phyloP scores from a whole-genome alignment of 768 basidiomycete species.

The Goffeauzyma gilvescens region DNA sequence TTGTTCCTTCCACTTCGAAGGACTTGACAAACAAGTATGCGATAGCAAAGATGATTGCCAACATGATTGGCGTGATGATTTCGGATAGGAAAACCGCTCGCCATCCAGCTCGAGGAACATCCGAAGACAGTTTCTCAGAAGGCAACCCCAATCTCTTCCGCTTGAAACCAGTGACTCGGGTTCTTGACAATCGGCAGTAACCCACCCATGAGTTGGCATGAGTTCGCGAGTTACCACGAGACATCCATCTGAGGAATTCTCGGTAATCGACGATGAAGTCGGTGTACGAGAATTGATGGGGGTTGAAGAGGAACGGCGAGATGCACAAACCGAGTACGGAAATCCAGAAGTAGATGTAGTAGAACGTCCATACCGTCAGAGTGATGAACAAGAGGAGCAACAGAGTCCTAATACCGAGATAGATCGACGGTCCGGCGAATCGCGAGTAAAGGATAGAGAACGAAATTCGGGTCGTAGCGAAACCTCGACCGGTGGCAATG shows the following conservation, averaged over 20 bases:
- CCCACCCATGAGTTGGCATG: conserved; percentile 99
- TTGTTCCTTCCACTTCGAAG: conserved; percentile 36
- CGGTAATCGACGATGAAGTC: conserved; percentile 95
- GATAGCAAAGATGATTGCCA: conserved; percentile 69
- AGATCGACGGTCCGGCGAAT: conserved; percentile 95
- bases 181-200: conserved; percentile 91
- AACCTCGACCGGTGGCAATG: conserved; percentile 96
- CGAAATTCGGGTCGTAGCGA: conserved; percentile 83
- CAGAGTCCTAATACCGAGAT: conserved; percentile 82
- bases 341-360: conserved; percentile 93
- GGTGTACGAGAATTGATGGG: conserved; percentile 94
- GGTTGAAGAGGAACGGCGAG: conserved; percentile 96
- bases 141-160: conserved; percentile 91
- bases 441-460: conserved; percentile 94
- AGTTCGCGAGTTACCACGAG: conserved; percentile 85
- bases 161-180: conserved; percentile 99
- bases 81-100: conserved; percentile 73
- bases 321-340: conserved; percentile 80
- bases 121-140: conserved; percentile 87
- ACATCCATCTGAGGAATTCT: conserved; percentile 98
- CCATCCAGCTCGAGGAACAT: conserved; percentile 85
- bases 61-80: conserved; percentile 62
- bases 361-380: conserved; percentile 73
- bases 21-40: conserved; percentile 52
- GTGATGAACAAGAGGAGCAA: conserved; percentile 88